Base-by-base conservation (phyloP, 352 stramenopile genomes). In the Pythium myriotylum region DNA sequence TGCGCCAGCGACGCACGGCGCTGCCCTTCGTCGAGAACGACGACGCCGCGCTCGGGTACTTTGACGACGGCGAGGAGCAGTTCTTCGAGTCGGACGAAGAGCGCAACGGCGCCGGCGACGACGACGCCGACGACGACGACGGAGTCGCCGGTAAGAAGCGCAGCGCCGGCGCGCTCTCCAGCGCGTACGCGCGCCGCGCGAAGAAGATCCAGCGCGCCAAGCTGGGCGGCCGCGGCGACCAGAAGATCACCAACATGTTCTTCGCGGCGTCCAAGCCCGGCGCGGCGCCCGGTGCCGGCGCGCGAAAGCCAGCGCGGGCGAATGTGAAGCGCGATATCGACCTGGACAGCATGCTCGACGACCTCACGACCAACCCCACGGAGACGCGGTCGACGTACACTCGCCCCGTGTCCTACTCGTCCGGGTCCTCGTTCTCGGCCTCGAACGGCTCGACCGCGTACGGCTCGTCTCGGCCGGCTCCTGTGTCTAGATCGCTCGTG, bases 171-270 rank as follows among this genome's bases (percentile, higher is more conserved):
- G 84, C 86, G 7, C 70, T 94, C 32, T 94, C 85, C 8, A 93
- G 79, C 41, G 71, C 81, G 5, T 94, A 94, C 55, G 76, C 84
- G 19, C 72, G 84, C 4, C 74, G 82, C 37, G 86, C 85, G 23
- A 94, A 95, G 70, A 91, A 86, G 65, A 84, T 92, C 70, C 85
- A 94, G 61, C 74, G 87, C 35, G 86, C 85, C 8, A 94, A 95
- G 62, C 72, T 94, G 0, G 81, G 81, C 39, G 66, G 65, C 6
- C 77, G 79, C 32, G 85, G 76, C 33, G 87, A 91, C 46, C 81
- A 92, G 64, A 95, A 95, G 73, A 95, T 95, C 66, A 92, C 85
- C 50, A 92, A 90, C 59, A 92, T 95, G 82, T 95, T 95, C 54
- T 93, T 93, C 67, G 91, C 84, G 12, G 66, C 77, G 14, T 77